Evolutionary conservation across 148 eudicot species (phyloP).

Genomic region (Oxyria digyna): DNA sequence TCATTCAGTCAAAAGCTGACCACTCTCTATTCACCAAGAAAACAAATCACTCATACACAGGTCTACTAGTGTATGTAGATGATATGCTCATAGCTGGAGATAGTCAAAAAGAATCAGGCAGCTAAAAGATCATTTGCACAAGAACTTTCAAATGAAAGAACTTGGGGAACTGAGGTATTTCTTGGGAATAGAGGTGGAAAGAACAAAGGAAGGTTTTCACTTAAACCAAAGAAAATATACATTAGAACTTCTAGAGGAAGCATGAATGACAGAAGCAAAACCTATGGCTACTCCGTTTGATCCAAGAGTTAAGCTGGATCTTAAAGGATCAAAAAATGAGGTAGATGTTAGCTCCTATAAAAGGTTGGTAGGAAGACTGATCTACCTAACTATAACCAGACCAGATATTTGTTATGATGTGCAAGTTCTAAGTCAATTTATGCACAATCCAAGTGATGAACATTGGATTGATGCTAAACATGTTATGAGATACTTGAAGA

Average conservation of each 20-base stretch:
- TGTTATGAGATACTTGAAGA: too few species aligned
- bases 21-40: background rate
- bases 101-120: background rate
- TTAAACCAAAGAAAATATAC: too few species aligned
- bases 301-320: background rate
- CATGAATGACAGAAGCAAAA: background rate
- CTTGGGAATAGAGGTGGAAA: background rate
- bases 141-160: background rate
- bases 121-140: background rate
- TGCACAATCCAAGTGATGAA: too few species aligned
- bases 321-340: background rate
- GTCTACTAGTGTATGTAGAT: background rate
- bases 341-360: background rate
- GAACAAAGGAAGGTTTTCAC: too few species aligned
- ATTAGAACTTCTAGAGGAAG: too few species aligned
- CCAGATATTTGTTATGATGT: too few species aligned
- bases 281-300: too few species aligned
- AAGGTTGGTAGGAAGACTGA: background rate
- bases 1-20: background rate
- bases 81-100: too few species aligned
- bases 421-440: too few species aligned
- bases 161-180: background rate
- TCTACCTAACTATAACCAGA: too few species aligned
- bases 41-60: background rate
- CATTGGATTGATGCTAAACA: too few species aligned